These are phyloP conservation scores for Alopecurus myosuroides DNA, from an alignment of 176 grass and related monocot genomes.

Conservation along the genomic window DNA sequence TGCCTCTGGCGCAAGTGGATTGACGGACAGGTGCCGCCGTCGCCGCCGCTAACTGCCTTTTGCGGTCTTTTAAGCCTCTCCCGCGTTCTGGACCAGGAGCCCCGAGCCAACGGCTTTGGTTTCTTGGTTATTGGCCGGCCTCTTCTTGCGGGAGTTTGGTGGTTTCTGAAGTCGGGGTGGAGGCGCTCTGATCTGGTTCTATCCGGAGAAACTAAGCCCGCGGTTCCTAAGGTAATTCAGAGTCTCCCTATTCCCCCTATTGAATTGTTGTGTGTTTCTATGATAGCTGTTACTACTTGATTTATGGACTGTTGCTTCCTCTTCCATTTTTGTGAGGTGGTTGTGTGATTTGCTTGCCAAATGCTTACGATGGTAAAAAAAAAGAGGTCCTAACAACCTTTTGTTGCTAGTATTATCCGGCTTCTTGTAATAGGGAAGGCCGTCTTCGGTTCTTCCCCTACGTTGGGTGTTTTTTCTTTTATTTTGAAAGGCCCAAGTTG, in stretches of 20 bases:
- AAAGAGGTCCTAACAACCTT: background rate
- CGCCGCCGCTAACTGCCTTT: background rate
- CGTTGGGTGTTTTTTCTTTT: background rate
- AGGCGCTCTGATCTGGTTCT: background rate
- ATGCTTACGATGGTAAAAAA: background rate
- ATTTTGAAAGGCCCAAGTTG: background rate
- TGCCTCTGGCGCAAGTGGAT: slow-evolving; percentile 24
- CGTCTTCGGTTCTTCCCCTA: background rate
- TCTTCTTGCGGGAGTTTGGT: slow-evolving; percentile 1
- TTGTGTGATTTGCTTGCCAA: background rate
- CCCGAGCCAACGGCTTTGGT: background rate
- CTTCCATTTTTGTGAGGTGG: background rate
- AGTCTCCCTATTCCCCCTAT: background rate
- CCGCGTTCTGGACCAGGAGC: background rate
- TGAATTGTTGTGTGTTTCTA: background rate
- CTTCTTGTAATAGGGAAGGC: background rate
- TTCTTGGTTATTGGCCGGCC: background rate
- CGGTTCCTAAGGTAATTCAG: slow-evolving; percentile 20
- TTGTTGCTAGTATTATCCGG: background rate
- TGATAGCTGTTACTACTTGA: background rate
- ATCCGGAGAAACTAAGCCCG: background rate
- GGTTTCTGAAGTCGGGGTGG: background rate
- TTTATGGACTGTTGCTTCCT: background rate
- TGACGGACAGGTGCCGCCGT: slow-evolving; percentile 8
- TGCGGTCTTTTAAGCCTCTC: background rate